A percentile compares a stretch with the other conserved stretches of the same genome.
phyloP scores from a whole-genome alignment of 1,139 yeast genomes.

The Candida dubliniensis region DNA sequence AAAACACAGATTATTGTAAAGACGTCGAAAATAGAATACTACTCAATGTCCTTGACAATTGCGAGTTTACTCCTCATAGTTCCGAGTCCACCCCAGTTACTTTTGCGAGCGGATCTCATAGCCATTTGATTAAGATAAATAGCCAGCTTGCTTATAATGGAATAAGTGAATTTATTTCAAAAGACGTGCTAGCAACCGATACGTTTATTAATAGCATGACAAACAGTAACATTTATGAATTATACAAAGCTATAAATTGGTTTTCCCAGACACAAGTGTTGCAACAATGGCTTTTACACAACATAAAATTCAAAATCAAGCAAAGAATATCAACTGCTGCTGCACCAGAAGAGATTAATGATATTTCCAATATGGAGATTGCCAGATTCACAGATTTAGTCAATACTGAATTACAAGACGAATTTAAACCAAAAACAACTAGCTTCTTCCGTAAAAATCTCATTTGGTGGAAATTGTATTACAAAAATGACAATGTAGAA shows the following conservation, averaged over 20 bases:
- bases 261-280: slow-evolving; percentile 25
- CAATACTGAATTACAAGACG: slow-evolving; percentile 40
- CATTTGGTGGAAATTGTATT: slow-evolving; percentile 47
- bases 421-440: slow-evolving; percentile 33
- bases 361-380: slow-evolving; percentile 20
- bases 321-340: slow-evolving; percentile 5
- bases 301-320: slow-evolving; percentile 17
- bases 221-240: slow-evolving; percentile 38
- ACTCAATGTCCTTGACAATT: slow-evolving; percentile 41
- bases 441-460: slow-evolving; percentile 32
- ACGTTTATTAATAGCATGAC: slow-evolving; percentile 30
- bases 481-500: slow-evolving; percentile 47
- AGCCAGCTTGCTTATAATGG: slow-evolving; percentile 32
- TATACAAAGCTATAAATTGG: slow-evolving; percentile 34
- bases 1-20: slow-evolving; percentile 17
- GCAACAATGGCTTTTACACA: slow-evolving; percentile 25
- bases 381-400: slow-evolving; percentile 30
- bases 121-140: slow-evolving; percentile 37
- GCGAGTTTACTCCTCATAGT: slow-evolving; percentile 39
- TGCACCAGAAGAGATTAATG: slow-evolving; percentile 7
- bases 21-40: slow-evolving; percentile 23
- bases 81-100: slow-evolving; percentile 32
- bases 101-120: slow-evolving; percentile 15
- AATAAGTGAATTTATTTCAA: slow-evolving; percentile 28
- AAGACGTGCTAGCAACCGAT: slow-evolving; percentile 35